Evolutionary conservation across 345 rosid species (phyloP), one percentile per base, ranked within the genome.

Genomic region (Reutealis trisperma): DNA sequence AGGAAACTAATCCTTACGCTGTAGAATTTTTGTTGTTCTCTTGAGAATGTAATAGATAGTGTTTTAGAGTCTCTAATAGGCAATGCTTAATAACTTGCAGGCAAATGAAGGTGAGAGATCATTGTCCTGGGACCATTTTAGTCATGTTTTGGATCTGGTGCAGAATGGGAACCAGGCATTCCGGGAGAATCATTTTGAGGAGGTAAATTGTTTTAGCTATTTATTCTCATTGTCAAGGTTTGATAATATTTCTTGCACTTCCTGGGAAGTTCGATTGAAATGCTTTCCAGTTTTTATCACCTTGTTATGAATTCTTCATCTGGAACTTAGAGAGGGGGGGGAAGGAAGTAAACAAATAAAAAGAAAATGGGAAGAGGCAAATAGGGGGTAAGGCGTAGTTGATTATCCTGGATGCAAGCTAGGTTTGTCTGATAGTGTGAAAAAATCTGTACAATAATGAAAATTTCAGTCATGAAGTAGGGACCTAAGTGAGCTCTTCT

Each of bases 131-230:
- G 92, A 93, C 63, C 82, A 80, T 45, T 89, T 84, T 73, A 85
- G 80, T 76, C 89, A 85, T 78, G 93, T 91, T 75, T 84, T 84
- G 80, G 89, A 90, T 71, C 88, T 90, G 25, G 88, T 92, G 42
- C 86, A 80, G 78, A 86, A 83, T 63, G 99, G 94, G 63, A 93
- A 93, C 82, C 79, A 68, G 75, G 88, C 94, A 58, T 93, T 90
- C 76, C 90, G 89, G 55, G 88, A 88, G 25, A 83, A 84, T 76
- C 82, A 25, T 79, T 90, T 93, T 83, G 97, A 92, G 84, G 88
- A 92, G 93, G 99, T 90, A 67, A 70, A 19, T 3, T 10, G 41
- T 32, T 67, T 19, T 77, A 61, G 8, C 45, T 63, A 2, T 65
- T 72, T 22, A 37, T 21, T 6, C 12, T 63, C 51, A 57, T 78